phyloP scores from a whole-genome alignment of 305 asterid genomes.

The Nicotiana rustica region DNA sequence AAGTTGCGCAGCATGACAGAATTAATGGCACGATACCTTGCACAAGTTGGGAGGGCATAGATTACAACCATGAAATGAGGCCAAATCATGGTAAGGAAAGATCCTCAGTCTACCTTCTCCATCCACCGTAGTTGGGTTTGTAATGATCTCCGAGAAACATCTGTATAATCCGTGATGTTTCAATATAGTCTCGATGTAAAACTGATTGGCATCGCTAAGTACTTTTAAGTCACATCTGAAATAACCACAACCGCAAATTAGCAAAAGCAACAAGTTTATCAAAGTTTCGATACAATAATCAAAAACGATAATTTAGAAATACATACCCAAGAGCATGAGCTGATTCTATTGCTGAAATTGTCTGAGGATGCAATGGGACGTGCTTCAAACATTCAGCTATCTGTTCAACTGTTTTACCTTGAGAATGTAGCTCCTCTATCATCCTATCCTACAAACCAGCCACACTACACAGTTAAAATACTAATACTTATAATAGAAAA shows the following conservation, averaged over 20 bases:
- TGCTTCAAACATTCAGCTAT: slow-evolving; percentile 67
- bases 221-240: slow-evolving; percentile 85
- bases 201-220: slow-evolving; percentile 78
- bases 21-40: slow-evolving; percentile 57
- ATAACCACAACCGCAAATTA: not conserved
- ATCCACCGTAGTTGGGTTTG: slow-evolving; percentile 63
- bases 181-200: slow-evolving; percentile 75
- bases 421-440: slow-evolving; percentile 64
- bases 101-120: slow-evolving; percentile 67
- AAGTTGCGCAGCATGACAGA: not conserved
- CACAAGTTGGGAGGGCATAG: slow-evolving; percentile 87
- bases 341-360: slow-evolving; percentile 57
- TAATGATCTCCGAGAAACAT: slow-evolving; percentile 75
- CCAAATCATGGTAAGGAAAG: slow-evolving; percentile 60
- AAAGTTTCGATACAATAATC: not conserved
- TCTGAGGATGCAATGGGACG: slow-evolving; percentile 63
- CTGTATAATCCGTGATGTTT: slow-evolving; percentile 60
- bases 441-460: slow-evolving; percentile 57
- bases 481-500: not conserved
- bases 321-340: slow-evolving; percentile 73
- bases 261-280: not conserved
- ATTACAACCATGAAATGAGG: slow-evolving; percentile 58
- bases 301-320: not conserved
- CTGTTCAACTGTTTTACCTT: slow-evolving; percentile 64
- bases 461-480: not conserved